Base-by-base conservation (phyloP, 176 grass and related monocot genomes). In the Eremochloa ophiuroides region DNA sequence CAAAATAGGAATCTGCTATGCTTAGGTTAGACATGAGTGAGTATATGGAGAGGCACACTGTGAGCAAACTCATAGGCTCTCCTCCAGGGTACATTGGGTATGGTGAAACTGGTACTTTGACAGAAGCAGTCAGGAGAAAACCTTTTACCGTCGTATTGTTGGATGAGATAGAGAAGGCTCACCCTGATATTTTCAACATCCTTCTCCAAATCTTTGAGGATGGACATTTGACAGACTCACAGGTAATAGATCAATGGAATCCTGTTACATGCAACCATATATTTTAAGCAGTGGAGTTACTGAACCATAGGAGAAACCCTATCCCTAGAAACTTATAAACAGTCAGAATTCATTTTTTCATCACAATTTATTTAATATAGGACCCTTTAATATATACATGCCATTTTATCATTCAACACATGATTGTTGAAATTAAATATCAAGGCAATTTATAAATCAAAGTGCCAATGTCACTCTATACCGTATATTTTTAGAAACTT, bases 111-210 rank as follows among this genome's bases (percentile, higher is more conserved):
- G 93, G 96, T 80, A 93, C 93, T 77, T 76, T 99, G 88, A 99
- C 96, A 61, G 96, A 99, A 83, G 93, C 96, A 23, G 93, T 99
- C 33, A 92, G 96, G 73, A 93, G 84, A 59, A 93, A 90, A 76
- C 96, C 96, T 71, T 99, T 95, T 82, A 95, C 92, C 10, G 91
- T 99, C 25, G 85, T 99, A 82, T 82, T 95, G 69, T 79, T 99
- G 79, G 93, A 98, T 81, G 96, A 99, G 56, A 95, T 99, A 91
- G 96, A 99, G 73, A 93, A 99, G 91, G 96, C 96, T 90, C 96
- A 99, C 69, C 96, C 96, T 82, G 91, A 95, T 90, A 93, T 99
- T 82, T 99, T 99, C 85, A 99, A 99, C 56, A 95, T 99, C 78
- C 90, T 99, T 76, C 92, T 99, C 35, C 96, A 99, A 88, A 85